These are phyloP conservation scores for Saccharomycopsis vini DNA, from an alignment of 805 yeast genomes.

Conservation along the genomic window DNA sequence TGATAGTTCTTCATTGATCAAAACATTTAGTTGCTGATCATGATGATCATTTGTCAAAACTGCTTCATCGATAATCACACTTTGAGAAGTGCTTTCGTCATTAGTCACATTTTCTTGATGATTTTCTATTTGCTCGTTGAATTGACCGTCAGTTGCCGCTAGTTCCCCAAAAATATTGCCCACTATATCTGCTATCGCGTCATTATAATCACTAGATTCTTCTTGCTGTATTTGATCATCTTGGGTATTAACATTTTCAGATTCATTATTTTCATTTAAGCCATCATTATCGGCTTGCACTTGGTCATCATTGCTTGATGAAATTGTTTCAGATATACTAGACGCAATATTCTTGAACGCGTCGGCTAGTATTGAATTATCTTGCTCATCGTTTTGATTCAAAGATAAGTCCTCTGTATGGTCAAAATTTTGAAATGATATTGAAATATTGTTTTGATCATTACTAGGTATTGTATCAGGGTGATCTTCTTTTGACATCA, in stretches of 20 bases:
- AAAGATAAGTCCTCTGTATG: too few relatives aligned
- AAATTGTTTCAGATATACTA: too few relatives aligned
- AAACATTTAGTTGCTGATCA: neutral
- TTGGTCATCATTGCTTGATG: too few relatives aligned
- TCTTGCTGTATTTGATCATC: neutral
- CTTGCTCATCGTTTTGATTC: too few relatives aligned
- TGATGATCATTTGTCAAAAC: neutral
- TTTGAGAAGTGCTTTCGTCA: neutral
- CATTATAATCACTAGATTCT: neutral
- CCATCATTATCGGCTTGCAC: neutral
- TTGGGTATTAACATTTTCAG: neutral
- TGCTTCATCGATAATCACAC: neutral
- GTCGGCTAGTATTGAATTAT: too few relatives aligned
- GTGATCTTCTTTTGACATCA: too few relatives aligned
- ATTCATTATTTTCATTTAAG: neutral
- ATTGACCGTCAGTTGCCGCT: neutral
- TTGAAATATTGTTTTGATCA: too few relatives aligned
- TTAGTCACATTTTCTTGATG: neutral
- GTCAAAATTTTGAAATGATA: too few relatives aligned
- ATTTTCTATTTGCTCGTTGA: neutral
- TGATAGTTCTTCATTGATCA: neutral
- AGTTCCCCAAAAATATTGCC: neutral
- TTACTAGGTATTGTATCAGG: too few relatives aligned
- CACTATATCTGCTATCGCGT: constrained; percentile 11
- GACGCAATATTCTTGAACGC: too few relatives aligned